Base-by-base conservation (phyloP, 306 rosid genomes). In the Gastrolobium villosum region DNA sequence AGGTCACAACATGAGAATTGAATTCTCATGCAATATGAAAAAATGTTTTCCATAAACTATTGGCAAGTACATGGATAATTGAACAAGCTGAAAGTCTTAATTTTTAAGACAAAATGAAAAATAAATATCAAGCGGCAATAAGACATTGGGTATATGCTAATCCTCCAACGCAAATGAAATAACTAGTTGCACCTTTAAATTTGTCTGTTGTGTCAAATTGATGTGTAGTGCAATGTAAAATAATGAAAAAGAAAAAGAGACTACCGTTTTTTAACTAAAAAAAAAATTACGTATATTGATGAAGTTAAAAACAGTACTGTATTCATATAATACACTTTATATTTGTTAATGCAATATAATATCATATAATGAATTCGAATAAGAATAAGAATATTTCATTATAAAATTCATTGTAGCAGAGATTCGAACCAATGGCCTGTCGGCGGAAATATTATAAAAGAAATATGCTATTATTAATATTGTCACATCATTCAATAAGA, bases 401-500 rank as follows among this genome's bases (percentile, higher is more conserved):
- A 1, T 32, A 52, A 11, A 52, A 40, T 2, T 65, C 14, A 13
- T 50, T 52, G 54, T 32, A 65, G 8, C 5, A 57, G 43, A 37
- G 32, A 68, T 68, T 78, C 60, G 28, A 30, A 20, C 50, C 68
- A 66, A 31, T 48, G 11, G 26, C 36, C 48, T 10, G 10, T 53
- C 13, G 75, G 70, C 15, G 31, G 69, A 10, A 55, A 67, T n/a
- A n/a, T n/a, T n/a, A n/a, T n/a, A n/a, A n/a, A n/a, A n/a, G n/a
- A n/a, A n/a, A 65, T 13, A n/a, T 56, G 15, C 13, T 15, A 45
- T 75, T 68, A 40, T 69, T 69, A 63, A 36, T 10, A 37, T 10
- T 30, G 75, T 70, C 61, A 71, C 43, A n/a, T 82, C 82, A 54
- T 40, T 41, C 49, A 78, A 54, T 45, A 55, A 39, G 54, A 56